Base-by-base conservation (phyloP, 2,329 filamentous ascomycete species). In the Coniochaeta sp. region DNA sequence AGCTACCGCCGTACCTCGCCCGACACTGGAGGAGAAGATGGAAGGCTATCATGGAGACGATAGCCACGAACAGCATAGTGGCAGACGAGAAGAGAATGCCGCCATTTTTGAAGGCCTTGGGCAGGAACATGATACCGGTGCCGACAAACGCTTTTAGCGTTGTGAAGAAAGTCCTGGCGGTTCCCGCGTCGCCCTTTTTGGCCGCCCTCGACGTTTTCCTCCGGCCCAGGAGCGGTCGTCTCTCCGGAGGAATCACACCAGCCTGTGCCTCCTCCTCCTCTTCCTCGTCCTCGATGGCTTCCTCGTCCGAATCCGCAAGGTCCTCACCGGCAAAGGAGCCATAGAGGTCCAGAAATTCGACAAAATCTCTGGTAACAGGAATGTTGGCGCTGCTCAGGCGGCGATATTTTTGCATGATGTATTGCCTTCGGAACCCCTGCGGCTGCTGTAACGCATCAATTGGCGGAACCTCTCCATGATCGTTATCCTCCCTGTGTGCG, bases 61-160 rank as follows among this genome's bases (percentile, higher is more conserved):
- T 69, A 1, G 89, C 86, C 2, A 91, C 82, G 11, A 77, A 74
- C 54, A 91, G 72, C 64, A 92, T 81, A 0, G 87, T 86, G 57
- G 90, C 73, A 0, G 85, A 87, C 0, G 89, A 91, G 69, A 92
- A 92, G 12, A 91, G 76, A 58, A 92, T 86, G 26, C 89, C 89
- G 38, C 89, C 89, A 64, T 92, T 92, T 68, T 85, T 84, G 74
- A 91, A 92, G 0, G 89, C 89, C 69, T 90, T 91, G 55, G 89
- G 89, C 52, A 92, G 72, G 68, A 92, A 92, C 85, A 92, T 90
- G 71, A 92, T 91, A 62, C 89, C 89, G 0, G 89, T 92, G 56
- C 89, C 89, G 59, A 92, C 83, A 67, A 92, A 92, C 1, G 89
- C 89, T 71, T 92, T 92, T 58, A 92, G 76, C 11, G 91, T 77